These are phyloP conservation scores for Dysphania ambrosioides DNA, from an alignment of 148 eudicot genomes.

Conservation along the genomic window DNA sequence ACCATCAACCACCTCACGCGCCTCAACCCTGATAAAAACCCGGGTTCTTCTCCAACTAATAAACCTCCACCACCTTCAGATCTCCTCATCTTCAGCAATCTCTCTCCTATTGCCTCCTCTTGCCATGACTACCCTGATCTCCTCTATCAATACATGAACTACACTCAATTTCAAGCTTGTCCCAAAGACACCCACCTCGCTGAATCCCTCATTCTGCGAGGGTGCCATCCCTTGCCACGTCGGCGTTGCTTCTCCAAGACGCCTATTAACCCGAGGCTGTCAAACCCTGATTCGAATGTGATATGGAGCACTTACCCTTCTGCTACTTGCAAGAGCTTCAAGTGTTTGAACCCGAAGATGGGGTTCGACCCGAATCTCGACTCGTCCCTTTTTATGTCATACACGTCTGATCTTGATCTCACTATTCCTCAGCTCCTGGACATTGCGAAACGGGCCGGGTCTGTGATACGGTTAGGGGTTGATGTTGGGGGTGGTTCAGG, in stretches of 20 bases:
- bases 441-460: slow-evolving; percentile 30
- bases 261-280: slow-evolving; percentile 23
- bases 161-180: slow-evolving; percentile 56
- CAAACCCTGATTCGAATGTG: slow-evolving; percentile 43
- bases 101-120: slow-evolving; percentile 64
- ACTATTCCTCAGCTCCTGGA: slow-evolving; percentile 54
- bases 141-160: slow-evolving; percentile 74
- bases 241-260: slow-evolving; percentile 60
- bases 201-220: slow-evolving; percentile 68
- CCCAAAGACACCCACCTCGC: slow-evolving; percentile 47
- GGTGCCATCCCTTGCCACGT: slow-evolving; percentile 88
- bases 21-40: too few relatives aligned
- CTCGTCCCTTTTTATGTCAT: slow-evolving; percentile 27
- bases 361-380: slow-evolving; percentile 44
- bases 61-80: slow-evolving; percentile 50
- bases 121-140: slow-evolving; percentile 58
- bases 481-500: slow-evolving; percentile 85
- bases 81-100: slow-evolving; percentile 55
- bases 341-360: slow-evolving; percentile 48
- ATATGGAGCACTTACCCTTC: slow-evolving; percentile 34
- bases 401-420: slow-evolving; percentile 62
- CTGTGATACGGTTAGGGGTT: slow-evolving; percentile 48
- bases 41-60: slow-evolving; percentile 20
- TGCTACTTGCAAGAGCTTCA: slow-evolving; percentile 55
- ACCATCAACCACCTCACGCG: slow-evolving; percentile 87